Conservation (phyloP, 192 early-diverging fungal species). For the Backusella tarrabulga region DNA sequence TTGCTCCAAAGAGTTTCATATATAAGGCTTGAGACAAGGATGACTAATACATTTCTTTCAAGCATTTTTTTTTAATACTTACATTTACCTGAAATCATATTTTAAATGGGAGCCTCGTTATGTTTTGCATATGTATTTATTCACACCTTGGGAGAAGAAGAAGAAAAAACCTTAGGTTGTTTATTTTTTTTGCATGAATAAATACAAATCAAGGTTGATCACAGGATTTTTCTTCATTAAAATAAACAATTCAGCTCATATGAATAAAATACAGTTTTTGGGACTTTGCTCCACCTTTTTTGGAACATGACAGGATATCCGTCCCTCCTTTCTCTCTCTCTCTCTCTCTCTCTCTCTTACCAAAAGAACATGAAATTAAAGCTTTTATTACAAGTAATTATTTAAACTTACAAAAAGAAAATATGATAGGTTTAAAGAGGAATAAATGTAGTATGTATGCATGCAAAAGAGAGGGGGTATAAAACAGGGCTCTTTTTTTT, state of each 20-base stretch:
- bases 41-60: background rate
- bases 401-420: background rate
- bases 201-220: background rate
- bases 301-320: too few relatives aligned
- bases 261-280: too few relatives aligned
- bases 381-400: background rate
- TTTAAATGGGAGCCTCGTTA: too few relatives aligned
- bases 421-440: background rate
- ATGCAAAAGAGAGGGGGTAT: background rate
- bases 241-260: too few relatives aligned
- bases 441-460: background rate
- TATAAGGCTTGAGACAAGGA: background rate
- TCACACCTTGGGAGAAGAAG: background rate
- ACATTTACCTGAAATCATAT: background rate
- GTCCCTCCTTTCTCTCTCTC: background rate
- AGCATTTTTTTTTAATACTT: background rate
- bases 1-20: background rate
- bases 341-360: too few relatives aligned
- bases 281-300: too few relatives aligned
- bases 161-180: background rate
- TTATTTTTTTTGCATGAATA: background rate
- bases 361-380: background rate
- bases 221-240: background rate
- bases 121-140: background rate
- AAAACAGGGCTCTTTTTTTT: background rate